Base-by-base conservation (phyloP, 164 flowering plant species). In the Nelumbo lutea region DNA sequence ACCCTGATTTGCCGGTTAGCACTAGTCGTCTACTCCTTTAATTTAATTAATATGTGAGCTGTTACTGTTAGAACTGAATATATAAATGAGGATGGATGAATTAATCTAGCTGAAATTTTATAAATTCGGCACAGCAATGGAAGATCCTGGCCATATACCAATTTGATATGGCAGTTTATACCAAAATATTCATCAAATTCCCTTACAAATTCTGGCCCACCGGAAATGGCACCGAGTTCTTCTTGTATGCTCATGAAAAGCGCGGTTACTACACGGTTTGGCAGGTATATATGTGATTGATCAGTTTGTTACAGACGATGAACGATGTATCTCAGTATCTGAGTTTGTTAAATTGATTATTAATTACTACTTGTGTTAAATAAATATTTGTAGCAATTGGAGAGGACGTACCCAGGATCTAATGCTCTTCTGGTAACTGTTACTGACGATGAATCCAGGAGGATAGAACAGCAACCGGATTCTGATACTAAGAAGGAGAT, bases 391-490 rank as follows among this genome's bases (percentile, higher is more conserved):
- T 55, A 81, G 87, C 87, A 84, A 72, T 14, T 84, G 42, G 87
- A 82, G 78, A 71, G 5, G 9, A 72, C 74, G 7, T 70, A 69
- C 51, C 84, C 87, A 3, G 85, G 87, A 13, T 66, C 83, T 4
- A 80, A 82, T 61, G 75, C 62, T 13, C 78, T 84, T 10, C 44
- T 84, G 7, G 84, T 82, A 11, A 80, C 84, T 0, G 79, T 80
- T 15, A 80, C 84, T 1, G 81, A 80, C 44, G 84, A 77, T 5
- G 85, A 84, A 52, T 77, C 87, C 1, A 75, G 73, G 56, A 65
- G 87, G 46, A 75, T 84, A 38, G 87, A 84, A 64, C 80, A 72
- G 53, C 85, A 82, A 59, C 58, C 85, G 0, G 83, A 84, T 62
- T 62, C 76, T 0, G 78, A 75, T 59, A 82, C 83, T 2, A 76